Evolutionary conservation across 2,329 filamentous ascomycete species (phyloP).

Genomic region (Talaromyces sp.): DNA sequence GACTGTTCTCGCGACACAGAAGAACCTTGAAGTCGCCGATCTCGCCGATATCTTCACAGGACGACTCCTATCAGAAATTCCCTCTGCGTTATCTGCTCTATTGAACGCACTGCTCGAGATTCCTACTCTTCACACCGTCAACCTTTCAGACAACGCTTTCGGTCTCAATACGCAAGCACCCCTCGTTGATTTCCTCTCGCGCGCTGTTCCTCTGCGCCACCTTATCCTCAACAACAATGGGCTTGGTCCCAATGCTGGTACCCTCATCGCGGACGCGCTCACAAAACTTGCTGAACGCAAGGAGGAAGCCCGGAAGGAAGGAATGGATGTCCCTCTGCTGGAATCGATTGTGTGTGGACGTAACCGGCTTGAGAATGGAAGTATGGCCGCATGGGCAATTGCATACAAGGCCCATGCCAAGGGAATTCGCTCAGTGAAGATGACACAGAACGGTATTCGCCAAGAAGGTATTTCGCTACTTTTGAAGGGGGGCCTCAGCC

Average conservation of each 20-base stretch:
- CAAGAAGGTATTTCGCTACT: slow-evolving; percentile 85
- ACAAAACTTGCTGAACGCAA: slow-evolving; percentile 79
- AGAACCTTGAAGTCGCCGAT: slow-evolving; percentile 74
- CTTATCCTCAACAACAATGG: slow-evolving; percentile 98
- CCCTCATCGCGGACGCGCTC: slow-evolving; percentile 81
- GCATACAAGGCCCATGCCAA: slow-evolving; percentile 72
- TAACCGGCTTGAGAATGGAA: slow-evolving; percentile 91
- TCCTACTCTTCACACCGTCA: slow-evolving; percentile 80
- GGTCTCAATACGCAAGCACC: slow-evolving; percentile 92
- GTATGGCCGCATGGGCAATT: slow-evolving; percentile 91
- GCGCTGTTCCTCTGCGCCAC: slow-evolving; percentile 85
- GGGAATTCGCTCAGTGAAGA: slow-evolving; percentile 79
- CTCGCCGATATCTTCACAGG: slow-evolving; percentile 97
- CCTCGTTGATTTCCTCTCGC: slow-evolving; percentile 82
- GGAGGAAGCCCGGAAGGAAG: slow-evolving; percentile 58
- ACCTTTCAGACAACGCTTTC: slow-evolving; percentile 97
- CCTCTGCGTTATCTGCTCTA: slow-evolving; percentile 76
- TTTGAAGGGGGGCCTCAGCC: slow-evolving; percentile 68
- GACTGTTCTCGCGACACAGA: slow-evolving; percentile 76
- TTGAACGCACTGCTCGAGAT: slow-evolving; percentile 82
- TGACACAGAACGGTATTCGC: slow-evolving; percentile 97
- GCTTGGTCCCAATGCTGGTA: slow-evolving; percentile 84
- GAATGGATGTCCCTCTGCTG: slow-evolving; percentile 69
- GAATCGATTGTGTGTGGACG: slow-evolving; percentile 97
- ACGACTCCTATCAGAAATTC: slow-evolving; percentile 87